Base-by-base conservation (phyloP, 768 basidiomycete genomes). In the Artomyces pyxidatus region DNA sequence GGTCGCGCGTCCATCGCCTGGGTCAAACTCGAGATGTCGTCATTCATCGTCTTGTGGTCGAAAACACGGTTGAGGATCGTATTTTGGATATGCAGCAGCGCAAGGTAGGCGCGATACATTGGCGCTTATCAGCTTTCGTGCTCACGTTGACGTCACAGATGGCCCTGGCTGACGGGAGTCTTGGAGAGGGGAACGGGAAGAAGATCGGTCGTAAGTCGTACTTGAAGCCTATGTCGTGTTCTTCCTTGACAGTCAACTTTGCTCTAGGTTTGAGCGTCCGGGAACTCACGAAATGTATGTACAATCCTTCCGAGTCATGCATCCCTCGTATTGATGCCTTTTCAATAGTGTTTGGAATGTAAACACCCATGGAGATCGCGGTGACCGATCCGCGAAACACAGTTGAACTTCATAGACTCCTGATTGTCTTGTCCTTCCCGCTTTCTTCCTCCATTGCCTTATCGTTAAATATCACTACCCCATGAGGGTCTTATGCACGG, bases 11-110 rank as follows among this genome's bases (percentile, higher is more conserved):
- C 4, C 44, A 52, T 41, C 49, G 55, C n/a, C 45, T 55, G 5
- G 81, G 81, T 5, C 82, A 83, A 57, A 64, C 53, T 9, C 68
- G 76, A 22, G 48, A 69, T 0, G 82, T 82, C 11, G 53, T 65
- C 19, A 75, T 82, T 11, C 66, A 78, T 35, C 74, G 80, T 9
- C 68, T 83, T 6, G 80, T 83, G 26, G 78, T 83, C 32, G 60
- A 64, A 2, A 68, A 79, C 51, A 81, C 79, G 0, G 78, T 83
- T 27, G 86, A 88, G 58, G 79, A 86, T 57, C 71, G 85, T n/a
- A 78, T 89, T 27, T 68, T 85, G 23, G 68, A 68, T 0, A 65
- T 88, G 51, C 84, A 85, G 55, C 72, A 76, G 37, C 69, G 77
- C 48, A 84, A 84, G 70, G 74, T 73, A 49, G 17, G 61, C n/a